Conservation (phyloP, 2,329 filamentous ascomycete genomes). For the Epichloe amarillans region DNA sequence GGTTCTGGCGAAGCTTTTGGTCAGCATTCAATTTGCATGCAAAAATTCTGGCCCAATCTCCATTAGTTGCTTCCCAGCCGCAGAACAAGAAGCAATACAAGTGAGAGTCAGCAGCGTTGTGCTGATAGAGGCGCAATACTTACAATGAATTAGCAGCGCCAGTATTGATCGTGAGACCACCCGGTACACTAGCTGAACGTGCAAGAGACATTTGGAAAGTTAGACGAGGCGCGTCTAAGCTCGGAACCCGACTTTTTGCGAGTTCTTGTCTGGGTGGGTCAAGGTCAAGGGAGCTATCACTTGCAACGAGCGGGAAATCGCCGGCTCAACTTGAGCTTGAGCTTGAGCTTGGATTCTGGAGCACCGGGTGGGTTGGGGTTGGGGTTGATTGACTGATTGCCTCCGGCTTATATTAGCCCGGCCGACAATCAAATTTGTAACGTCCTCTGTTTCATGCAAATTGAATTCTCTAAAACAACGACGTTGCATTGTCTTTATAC, state of each 20-base stretch:
- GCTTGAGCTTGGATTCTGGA: neutral
- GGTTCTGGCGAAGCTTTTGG: constrained; percentile 9
- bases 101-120: neutral
- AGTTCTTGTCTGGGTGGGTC: neutral
- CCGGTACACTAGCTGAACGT: constrained; percentile 46
- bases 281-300: neutral
- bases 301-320: constrained; percentile 15
- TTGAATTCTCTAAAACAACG: too few relatives aligned
- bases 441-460: too few relatives aligned
- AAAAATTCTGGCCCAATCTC: neutral
- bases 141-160: constrained; percentile 40
- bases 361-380: too few relatives aligned
- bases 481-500: too few relatives aligned
- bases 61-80: neutral
- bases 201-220: constrained; percentile 31
- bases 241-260: constrained; percentile 4
- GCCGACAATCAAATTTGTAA: too few relatives aligned
- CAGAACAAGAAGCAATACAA: neutral
- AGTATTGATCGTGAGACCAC: constrained; percentile 51
- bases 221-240: constrained; percentile 3
- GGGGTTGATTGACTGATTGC: neutral
- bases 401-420: too few relatives aligned
- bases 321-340: constrained; percentile 12
- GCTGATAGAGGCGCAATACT: constrained; percentile 8
- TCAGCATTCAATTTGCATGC: neutral